Base-by-base conservation (phyloP, 108 stramenopile species). In the Craspedostauros australis region DNA sequence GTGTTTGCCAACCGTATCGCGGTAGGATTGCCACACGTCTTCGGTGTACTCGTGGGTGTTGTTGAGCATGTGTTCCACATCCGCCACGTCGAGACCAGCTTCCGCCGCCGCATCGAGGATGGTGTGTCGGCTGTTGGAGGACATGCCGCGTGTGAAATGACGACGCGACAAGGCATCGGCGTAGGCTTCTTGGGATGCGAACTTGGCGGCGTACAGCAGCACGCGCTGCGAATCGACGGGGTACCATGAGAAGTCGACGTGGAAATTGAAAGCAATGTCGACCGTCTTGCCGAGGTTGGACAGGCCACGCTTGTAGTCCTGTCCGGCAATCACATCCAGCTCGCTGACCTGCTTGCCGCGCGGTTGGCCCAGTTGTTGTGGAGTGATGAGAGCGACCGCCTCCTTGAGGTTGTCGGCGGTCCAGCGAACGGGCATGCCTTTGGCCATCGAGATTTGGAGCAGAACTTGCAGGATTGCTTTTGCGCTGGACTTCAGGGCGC, bases 1-100 rank as follows among this genome's bases (percentile, higher is more conserved):
- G 5, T 47, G 46, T 47, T 47, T 5, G 2, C 46, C 46, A 25
- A 47, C 46, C 25, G 46, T 47, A 47, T 47, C 46, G 15, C 25
- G 27, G 25, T 47, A 47, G 20, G 22, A 24, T 31, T 47, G 25
- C 4, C 46, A 47, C 18, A 47, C 46, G 2, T 47, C 46, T 15
- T 47, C 29, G 16, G 15, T 24, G 25, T 29, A 47, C 18, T 47
- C 46, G 20, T 47, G 4, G 5, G 22, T 31, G 46, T 31, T 5
- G 14, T 14, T 18, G 15, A 47, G 18, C 16, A 47, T 24, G 22
- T 47, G 22, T 19, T 24, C 46, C 16, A 31, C 5, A 26, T 47
- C 29, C 25, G 15, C 15, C 18, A 16, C 19, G 5, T 47, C 2
- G 5, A 47, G 46, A 31, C 46, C 46, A 2, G 25, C 46, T 47